phyloP scores from a whole-genome alignment of 2,329 filamentous ascomycete species.

The Chrysoporthe austroafricana region DNA sequence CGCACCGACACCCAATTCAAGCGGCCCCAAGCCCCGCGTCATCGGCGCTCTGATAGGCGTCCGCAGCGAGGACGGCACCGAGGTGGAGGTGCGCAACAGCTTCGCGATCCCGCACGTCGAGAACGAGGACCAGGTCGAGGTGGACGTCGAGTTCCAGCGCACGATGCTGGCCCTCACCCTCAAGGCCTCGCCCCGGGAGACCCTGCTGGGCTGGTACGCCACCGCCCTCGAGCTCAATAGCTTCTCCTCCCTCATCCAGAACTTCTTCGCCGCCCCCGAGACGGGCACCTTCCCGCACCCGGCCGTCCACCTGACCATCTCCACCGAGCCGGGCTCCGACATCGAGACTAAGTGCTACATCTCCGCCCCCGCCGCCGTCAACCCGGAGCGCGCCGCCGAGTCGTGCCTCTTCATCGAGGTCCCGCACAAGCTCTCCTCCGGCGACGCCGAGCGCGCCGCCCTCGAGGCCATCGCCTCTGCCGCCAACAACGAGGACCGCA shows the following conservation, averaged over 20 bases:
- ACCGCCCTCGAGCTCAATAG: constrained; percentile 96
- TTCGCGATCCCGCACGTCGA: constrained; percentile 99
- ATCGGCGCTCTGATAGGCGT: constrained; percentile 94
- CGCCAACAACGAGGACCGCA: constrained; percentile 76
- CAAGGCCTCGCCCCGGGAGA: constrained; percentile 90
- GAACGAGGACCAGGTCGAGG: constrained; percentile 97
- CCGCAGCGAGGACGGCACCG: constrained; percentile 93
- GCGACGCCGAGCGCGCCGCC: constrained; percentile 61
- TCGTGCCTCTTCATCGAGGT: constrained; percentile 98
- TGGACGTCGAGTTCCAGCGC: constrained; percentile 99
- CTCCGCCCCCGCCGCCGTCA: constrained; percentile 91
- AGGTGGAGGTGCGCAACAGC: constrained; percentile 93
- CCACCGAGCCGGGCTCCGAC: constrained; percentile 83
- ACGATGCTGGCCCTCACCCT: constrained; percentile 96
- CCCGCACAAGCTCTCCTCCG: constrained; percentile 90
- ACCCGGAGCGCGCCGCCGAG: constrained; percentile 90
- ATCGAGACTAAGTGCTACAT: constrained; percentile 95
- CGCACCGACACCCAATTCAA: constrained; percentile 48
- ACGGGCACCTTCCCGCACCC: constrained; percentile 97
- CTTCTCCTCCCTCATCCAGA: constrained; percentile 98
- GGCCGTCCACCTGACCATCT: constrained; percentile 95
- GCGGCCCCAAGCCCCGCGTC: constrained; percentile 83
- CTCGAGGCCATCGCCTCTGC: constrained; percentile 85
- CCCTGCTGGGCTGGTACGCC: constrained; percentile 97
- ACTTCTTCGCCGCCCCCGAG: constrained; percentile 97